Evolutionary conservation across 495 filamentous ascomycete genomes (phyloP), one percentile per base, ranked within the genome.

Genomic region (Amphirosellinia nigrospora): DNA sequence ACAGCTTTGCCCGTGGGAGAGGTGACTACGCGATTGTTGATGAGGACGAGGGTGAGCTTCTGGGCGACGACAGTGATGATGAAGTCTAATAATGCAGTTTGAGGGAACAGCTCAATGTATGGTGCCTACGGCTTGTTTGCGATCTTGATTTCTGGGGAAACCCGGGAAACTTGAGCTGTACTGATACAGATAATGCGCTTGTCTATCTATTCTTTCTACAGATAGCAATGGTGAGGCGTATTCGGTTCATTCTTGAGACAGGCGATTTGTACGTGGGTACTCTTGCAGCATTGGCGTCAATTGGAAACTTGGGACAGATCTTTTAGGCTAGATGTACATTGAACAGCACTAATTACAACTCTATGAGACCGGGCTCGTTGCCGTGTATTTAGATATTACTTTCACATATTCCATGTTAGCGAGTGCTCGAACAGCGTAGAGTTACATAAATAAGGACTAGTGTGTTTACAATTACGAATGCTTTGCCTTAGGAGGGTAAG

Each of bases 41-140:
- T 77, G 90, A 93, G 69, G 96, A 99, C 78, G 96, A 97, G 80
- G 95, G 95, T 67, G 94, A 97, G 81, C 80, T 98, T 75, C 83
- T 98, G 30, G 95, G 95, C 0, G 92, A 93, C 69, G 96, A 97
- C 61, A 96, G 96, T 69, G 96, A 97, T 58, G 96, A 98, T 75
- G 94, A 97, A 70, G 87, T 89, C 59, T 92, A 81, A 56, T 63
- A 21, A 69, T 55, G 36, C 38, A 10, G 21, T 30, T 16, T 34
- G 38, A n/a, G 65, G 52, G 58, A 48, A 19, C 4, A 5, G 16
- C 45, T n/a, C 68, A 34, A 36, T 32, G 53, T 65, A 52, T 52
- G 21, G 7, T 30, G 3, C 9, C n/a, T 60, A 11, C 15, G 41
- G n/a, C 63, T 39, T 53, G 43, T 7, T 56, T 36, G 62, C 45